Evolutionary conservation across 306 rosid genomes (phyloP), one percentile per base, ranked within the genome.

Genomic region (Vigna radiata): DNA sequence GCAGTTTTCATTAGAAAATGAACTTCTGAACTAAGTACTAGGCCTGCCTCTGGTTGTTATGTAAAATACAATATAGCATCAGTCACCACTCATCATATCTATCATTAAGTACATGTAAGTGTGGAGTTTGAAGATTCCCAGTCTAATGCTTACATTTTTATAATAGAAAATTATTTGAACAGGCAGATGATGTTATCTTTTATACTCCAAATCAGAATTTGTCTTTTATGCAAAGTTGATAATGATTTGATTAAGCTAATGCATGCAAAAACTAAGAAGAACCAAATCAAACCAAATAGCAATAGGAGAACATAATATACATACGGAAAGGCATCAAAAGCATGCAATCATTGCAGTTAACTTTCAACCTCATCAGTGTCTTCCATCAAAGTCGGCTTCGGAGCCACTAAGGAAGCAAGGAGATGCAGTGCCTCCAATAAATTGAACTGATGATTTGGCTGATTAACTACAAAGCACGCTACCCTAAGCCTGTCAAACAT

Each of bases 401-500:
- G 75, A 73, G 76, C 87, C 62, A 82, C 46, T 6, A 18, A 37
- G 66, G 86, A 86, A 79, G 85, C 85, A 66, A 29, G 52, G 23
- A 37, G 18, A 62, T 33, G 13, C 43, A 79, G 83, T 67, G 82
- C 85, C 78, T 77, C 76, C 72, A 5, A 27, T 36, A 68, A 56
- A 56, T 46, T n/a, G 65, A 80, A 80, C 47, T 60, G 72, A n/a
- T 70, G 65, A 39, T 68, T 82, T 75, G 77, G 86, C 66, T 77
- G 75, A 82, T 27, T 65, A 83, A 76, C 83, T 76, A 80, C 16
- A 75, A 19, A 25, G 61, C 72, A 77, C 55, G 86, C 72, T 80
- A 80, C 87, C 85, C 87, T 85, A 81, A 88, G 95, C 79, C 91
- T 84, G 91, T 83, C 81, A 88, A 85, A 91, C 85, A 73, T 79